Evolutionary conservation across 2,329 filamentous ascomycete genomes (phyloP).

Genomic region (Amylocarpus encephaloides): DNA sequence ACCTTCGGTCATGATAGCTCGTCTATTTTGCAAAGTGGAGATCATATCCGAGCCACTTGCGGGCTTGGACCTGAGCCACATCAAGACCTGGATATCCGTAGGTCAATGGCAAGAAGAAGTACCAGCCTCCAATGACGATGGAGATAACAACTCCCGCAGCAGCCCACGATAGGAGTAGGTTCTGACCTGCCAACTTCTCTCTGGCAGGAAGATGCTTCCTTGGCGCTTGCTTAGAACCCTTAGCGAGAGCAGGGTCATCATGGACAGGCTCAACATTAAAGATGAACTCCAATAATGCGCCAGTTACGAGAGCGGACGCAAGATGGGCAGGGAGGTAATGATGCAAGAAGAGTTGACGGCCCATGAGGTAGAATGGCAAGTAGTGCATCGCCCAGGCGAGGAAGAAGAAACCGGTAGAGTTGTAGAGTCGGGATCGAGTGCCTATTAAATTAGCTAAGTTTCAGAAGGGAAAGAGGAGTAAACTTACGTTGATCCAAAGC

Average conservation of each 20-base stretch:
- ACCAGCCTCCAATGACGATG: conserved; percentile 69
- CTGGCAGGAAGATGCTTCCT: conserved; percentile 66
- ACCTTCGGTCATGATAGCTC: not conserved
- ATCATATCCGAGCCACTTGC: conserved; percentile 97
- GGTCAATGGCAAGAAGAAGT: conserved; percentile 90
- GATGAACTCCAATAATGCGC: conserved; percentile 88
- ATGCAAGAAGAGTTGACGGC: conserved; percentile 93
- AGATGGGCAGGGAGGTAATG: conserved; percentile 95
- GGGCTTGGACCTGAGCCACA: conserved; percentile 68
- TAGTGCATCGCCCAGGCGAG: conserved; percentile 97
- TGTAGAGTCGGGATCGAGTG: conserved; percentile 89
- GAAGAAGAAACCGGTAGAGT: conserved; percentile 99
- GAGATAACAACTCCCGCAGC: conserved; percentile 65
- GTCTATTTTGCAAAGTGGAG: conserved; percentile 91
- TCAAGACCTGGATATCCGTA: conserved; percentile 88
- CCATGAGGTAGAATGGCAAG: conserved; percentile 97
- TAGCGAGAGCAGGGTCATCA: conserved; percentile 42
- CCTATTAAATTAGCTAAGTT: conserved; percentile 40
- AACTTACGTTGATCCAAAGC: conserved; percentile 86
- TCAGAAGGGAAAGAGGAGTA: not conserved
- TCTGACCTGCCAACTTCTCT: conserved; percentile 75
- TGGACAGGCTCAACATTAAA: conserved; percentile 79
- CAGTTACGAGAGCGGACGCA: conserved; percentile 82
- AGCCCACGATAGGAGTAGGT: conserved; percentile 71
- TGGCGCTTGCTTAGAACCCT: conserved; percentile 44